These are phyloP conservation scores for Dissophora ornata DNA, from an alignment of 192 early-diverging fungal species.

Conservation along the genomic window DNA sequence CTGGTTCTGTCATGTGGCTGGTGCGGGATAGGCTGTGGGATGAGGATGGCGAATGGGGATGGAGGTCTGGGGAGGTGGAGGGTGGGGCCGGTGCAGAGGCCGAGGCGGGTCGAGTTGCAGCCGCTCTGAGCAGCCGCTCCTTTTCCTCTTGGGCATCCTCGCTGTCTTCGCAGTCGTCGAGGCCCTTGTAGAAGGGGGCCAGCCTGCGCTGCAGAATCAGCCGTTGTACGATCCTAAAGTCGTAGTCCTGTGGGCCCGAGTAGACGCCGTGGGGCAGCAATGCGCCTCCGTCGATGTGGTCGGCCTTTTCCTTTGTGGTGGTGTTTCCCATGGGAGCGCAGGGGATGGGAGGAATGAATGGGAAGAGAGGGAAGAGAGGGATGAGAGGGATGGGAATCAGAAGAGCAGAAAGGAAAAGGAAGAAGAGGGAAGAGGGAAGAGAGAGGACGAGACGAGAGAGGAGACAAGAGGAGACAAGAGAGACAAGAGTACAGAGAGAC, in stretches of 20 bases:
- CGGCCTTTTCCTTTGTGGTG: slow-evolving; percentile 53
- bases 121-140: slow-evolving; percentile 44
- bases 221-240: slow-evolving; percentile 73
- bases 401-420: background rate
- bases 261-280: slow-evolving; percentile 78
- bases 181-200: slow-evolving; percentile 90
- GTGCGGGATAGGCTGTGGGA: background rate
- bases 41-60: slow-evolving; percentile 7
- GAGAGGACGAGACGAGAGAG: background rate
- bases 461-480: background rate
- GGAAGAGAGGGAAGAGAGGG: background rate
- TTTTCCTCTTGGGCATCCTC: slow-evolving; percentile 52
- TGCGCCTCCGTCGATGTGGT: slow-evolving; percentile 71
- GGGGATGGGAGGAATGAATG: background rate
- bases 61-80: slow-evolving; percentile 1
- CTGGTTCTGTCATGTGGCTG: slow-evolving; percentile 11
- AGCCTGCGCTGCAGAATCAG: slow-evolving; percentile 80
- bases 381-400: background rate
- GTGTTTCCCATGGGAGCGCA: slow-evolving; percentile 55
- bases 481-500: background rate
- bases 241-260: slow-evolving; percentile 80
- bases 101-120: slow-evolving; percentile 5
- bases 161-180: slow-evolving; percentile 69
- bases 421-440: background rate
- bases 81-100: slow-evolving; percentile 22